Percentiles rank a stretch among this genome's conserved stretches.
These are phyloP conservation scores for Kickxella alabastrina DNA, from an alignment of 192 early-diverging fungal genomes.

Conservation along the genomic window DNA sequence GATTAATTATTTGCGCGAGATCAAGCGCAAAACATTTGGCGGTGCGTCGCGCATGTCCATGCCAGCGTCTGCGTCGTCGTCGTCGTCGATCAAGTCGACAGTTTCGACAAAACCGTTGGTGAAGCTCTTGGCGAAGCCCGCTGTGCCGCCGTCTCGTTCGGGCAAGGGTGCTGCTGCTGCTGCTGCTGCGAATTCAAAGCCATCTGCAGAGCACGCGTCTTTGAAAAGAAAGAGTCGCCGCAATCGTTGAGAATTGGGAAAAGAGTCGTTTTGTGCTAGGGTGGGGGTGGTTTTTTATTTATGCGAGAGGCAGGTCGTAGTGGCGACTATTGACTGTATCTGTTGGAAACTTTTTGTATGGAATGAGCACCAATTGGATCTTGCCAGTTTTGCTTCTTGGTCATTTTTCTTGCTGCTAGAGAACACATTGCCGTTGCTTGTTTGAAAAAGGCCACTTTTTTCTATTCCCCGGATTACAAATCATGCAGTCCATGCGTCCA, in stretches of 20 bases:
- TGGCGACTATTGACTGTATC: not conserved
- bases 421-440: no score
- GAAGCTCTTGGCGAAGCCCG: not conserved
- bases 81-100: no score
- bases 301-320: not conserved
- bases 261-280: no score
- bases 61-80: no score
- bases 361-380: no score
- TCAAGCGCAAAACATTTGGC: constrained; percentile 14
- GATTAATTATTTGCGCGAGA: constrained; percentile 32
- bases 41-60: no score
- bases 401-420: not conserved
- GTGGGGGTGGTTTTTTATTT: no score
- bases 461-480: not conserved
- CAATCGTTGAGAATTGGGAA: not conserved
- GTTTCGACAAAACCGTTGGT: no score
- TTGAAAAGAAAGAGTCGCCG: constrained; percentile 7
- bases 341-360: no score
- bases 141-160: no score
- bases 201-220: not conserved
- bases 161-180: not conserved
- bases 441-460: not conserved
- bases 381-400: not conserved
- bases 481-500: no score
- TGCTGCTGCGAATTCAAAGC: not conserved